Evolutionary conservation across 148 eudicot species (phyloP).

Genomic region (Nyssa sinensis): DNA sequence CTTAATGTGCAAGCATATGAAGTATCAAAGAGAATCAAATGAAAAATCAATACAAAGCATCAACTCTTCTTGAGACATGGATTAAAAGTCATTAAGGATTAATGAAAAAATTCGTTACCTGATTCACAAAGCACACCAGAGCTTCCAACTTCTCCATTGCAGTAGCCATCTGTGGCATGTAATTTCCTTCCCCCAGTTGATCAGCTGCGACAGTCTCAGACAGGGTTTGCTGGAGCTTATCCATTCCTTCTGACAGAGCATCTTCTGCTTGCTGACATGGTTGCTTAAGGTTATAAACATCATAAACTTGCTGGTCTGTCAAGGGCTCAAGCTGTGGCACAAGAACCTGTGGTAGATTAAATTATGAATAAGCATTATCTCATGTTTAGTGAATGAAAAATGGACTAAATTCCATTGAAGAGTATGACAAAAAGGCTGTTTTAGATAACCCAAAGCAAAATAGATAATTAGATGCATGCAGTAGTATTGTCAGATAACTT

Average conservation of each 20-base stretch:
- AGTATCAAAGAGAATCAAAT: not conserved
- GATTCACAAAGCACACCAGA: constrained; percentile 70
- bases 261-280: constrained; percentile 93
- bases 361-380: not conserved
- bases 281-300: constrained; percentile 55
- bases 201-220: constrained; percentile 63
- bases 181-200: constrained; percentile 57
- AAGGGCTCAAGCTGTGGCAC: constrained; percentile 59
- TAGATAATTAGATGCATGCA: not conserved
- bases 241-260: constrained; percentile 90
- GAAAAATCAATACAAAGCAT: not conserved
- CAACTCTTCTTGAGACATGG: not conserved
- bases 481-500: not conserved
- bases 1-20: not conserved
- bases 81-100: not conserved
- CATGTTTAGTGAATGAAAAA: too few species aligned
- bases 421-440: not conserved
- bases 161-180: constrained; percentile 52
- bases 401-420: not conserved
- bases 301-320: constrained; percentile 50
- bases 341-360: not conserved
- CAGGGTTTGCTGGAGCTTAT: constrained; percentile 66
- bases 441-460: not conserved
- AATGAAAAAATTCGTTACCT: constrained; percentile 43
- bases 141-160: constrained; percentile 76